Base-by-base conservation (phyloP, 179 eudicot species). In the Beta corolliflora region DNA sequence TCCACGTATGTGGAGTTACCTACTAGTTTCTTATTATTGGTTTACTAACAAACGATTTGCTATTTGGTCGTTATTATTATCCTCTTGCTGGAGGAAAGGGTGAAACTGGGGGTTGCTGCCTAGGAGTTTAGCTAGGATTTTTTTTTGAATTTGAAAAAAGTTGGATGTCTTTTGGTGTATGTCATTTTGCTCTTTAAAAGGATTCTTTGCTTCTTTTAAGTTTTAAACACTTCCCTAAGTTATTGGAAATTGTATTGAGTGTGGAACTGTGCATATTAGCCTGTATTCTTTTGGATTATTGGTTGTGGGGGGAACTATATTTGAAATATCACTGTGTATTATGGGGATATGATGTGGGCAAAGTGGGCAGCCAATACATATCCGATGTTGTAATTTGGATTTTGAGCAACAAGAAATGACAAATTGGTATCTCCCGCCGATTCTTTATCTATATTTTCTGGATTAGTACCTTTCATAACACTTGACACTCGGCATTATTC, bases 151-250 rank as follows among this genome's bases (percentile, higher is more conserved):
- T 79, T 79, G 75, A 12, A 41, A 79, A 79, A 58, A 79, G 81
- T 70, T 45, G 68, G 74, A 19, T 44, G 76, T 79, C 76, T 69
- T 70, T 79, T 54, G 64, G 81, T 78, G 65, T 53, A 67, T 68
- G 75, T 55, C 81, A 54, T 23, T 68, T 78, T 68, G 75, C 23
- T 68, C 4, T 71, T 71, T 21, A 71, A 21, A 21, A 44, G 13
- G 25, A 50, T 50, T 21, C 75, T n/a, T 71, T 50, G 19, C 10
- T 16, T 41, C 36, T 41, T 16, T 68, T 41, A 48, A 9, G 52
- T 5, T 31, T 31, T 31, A 31, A 31, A 25, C 36, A 31, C 8
- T 9, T 0, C 15, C 16, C 23, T 70, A 0, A 11, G 19, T 48
- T 71, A 48, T 21, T 71, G 58, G 75, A 46, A 71, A 48, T 46